Evolutionary conservation across 768 basidiomycete genomes (phyloP), one percentile per base, ranked within the genome.

Genomic region (Tulasnella sp.): DNA sequence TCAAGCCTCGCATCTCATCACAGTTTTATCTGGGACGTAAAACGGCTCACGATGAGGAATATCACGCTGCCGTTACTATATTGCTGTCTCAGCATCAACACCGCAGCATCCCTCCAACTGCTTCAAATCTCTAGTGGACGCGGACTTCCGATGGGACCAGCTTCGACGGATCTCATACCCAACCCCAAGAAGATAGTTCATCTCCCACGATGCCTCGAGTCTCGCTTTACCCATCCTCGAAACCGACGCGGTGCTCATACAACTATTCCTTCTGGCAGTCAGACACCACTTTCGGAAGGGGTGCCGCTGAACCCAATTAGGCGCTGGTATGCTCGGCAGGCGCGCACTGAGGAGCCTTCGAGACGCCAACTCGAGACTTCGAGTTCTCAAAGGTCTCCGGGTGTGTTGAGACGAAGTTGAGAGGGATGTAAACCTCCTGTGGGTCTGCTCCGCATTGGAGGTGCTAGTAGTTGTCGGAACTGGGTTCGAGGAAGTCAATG

Each of bases 161-260:
- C 82, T 95, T 59, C 81, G 88, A 53, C 79, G 92, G 51, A 90
- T 88, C 64, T 88, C 88, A 0, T 87, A 85, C 66, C 93, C 90
- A 3, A 79, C 85, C 0, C 92, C 92, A 1, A 92, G 92, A 27
- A 78, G 92, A 68, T 94, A 89, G 86, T 81, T 95, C 1, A 85
- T 83, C 61, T 70, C 68, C 9, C 75, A 95, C 23, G 85, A 95
- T 70, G 72, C 95, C 4, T 83, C 86, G 3, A 70, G 72, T 21
- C 65, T 88, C 32, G 64, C 68, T 47, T 75, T 73, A 65, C 67
- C 66, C 48, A 73, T 77, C 24, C 75, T 84, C 51, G 66, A 68
- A 19, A 69, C 85, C 8, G 89, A 91, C 69, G 76, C 79, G 9
- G 71, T 84, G 38, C 76, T 91, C 29, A 80, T 80, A 11, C 71